Conservation (phyloP, 805 yeast species). For the Pichia membranifaciens region DNA sequence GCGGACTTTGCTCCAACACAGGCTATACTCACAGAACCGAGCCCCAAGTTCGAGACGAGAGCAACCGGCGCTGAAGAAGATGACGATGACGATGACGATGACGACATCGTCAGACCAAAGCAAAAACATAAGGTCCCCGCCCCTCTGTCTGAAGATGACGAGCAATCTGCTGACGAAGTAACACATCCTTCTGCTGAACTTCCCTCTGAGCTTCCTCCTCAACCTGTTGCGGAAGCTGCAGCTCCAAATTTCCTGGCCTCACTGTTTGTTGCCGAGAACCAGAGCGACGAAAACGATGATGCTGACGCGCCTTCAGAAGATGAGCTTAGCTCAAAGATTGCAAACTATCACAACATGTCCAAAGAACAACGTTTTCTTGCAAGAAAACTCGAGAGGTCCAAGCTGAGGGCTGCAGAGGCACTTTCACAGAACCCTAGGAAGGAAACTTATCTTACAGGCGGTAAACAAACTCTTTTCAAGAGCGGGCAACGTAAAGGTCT, state of each 20-base stretch:
- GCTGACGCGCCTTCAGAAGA: slow-evolving; percentile 5
- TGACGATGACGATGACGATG: slow-evolving; percentile 12
- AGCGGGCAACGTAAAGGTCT: slow-evolving; percentile 5
- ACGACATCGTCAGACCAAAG: slow-evolving; percentile 4
- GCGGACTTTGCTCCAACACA: no score
- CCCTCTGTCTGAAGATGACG: not conserved
- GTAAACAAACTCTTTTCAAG: not conserved
- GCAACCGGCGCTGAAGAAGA: not conserved
- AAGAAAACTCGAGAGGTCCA: slow-evolving; percentile 13
- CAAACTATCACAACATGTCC: slow-evolving; percentile 20
- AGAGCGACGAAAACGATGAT: slow-evolving; percentile 4
- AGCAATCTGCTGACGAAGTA: not conserved
- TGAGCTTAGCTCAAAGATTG: slow-evolving; percentile 10
- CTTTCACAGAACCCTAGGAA: not conserved
- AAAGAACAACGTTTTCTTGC: slow-evolving; percentile 28
- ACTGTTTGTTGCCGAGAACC: slow-evolving; percentile 4
- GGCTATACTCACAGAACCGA: no score
- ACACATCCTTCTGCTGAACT: not conserved
- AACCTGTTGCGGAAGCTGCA: no score
- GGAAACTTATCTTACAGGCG: slow-evolving; percentile 2
- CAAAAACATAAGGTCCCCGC: not conserved
- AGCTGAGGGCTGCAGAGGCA: slow-evolving; percentile 2
- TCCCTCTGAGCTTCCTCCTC: no score
- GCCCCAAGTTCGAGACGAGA: no score
- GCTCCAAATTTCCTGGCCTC: not conserved